Evolutionary conservation across 768 basidiomycete genomes (phyloP).

Genomic region (Tylopilus plumbeoviolaceoides): DNA sequence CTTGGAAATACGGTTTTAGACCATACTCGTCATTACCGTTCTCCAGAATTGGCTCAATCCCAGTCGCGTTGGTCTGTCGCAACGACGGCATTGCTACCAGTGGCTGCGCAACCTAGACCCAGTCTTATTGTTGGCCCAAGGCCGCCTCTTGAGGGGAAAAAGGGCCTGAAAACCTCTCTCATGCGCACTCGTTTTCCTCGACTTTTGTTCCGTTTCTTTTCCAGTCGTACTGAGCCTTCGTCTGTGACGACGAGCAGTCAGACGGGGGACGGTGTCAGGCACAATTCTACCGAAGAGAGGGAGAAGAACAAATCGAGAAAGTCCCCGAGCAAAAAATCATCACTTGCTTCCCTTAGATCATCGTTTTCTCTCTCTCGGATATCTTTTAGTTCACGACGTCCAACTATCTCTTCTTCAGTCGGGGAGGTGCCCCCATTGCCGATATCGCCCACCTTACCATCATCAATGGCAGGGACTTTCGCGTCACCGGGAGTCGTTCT

Average conservation of each 20-base stretch:
- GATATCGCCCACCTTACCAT: conserved; percentile 20
- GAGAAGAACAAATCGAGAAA: conserved; percentile 15
- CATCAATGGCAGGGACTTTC: background rate
- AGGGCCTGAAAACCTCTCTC: conserved; percentile 21
- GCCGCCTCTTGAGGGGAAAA: conserved; percentile 14
- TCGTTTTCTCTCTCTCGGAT: conserved; percentile 30
- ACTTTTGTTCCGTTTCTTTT: conserved; percentile 28
- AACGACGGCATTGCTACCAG: conserved; percentile 26
- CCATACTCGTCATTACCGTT: background rate
- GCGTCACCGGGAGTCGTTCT: background rate
- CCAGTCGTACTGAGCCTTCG: conserved; percentile 22
- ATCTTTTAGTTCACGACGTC: conserved; percentile 28
- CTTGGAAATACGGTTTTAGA: background rate
- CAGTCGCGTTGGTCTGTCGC: conserved; percentile 28
- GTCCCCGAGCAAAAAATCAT: conserved; percentile 26
- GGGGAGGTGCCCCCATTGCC: conserved; percentile 27
- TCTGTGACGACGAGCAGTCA: conserved; percentile 1
- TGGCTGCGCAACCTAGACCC: conserved; percentile 10
- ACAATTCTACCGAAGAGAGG: conserved; percentile 20
- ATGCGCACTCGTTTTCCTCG: conserved; percentile 30
- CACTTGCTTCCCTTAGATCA: conserved; percentile 27
- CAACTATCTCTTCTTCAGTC: conserved; percentile 8
- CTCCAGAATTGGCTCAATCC: conserved; percentile 6
- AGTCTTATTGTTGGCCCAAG: conserved; percentile 1
- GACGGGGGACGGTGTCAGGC: conserved; percentile 6